A percentile compares a stretch with the other conserved stretches of the same genome.
Conservation (phyloP, 768 basidiomycete species). For the Coprinellus aureogranulatus region DNA sequence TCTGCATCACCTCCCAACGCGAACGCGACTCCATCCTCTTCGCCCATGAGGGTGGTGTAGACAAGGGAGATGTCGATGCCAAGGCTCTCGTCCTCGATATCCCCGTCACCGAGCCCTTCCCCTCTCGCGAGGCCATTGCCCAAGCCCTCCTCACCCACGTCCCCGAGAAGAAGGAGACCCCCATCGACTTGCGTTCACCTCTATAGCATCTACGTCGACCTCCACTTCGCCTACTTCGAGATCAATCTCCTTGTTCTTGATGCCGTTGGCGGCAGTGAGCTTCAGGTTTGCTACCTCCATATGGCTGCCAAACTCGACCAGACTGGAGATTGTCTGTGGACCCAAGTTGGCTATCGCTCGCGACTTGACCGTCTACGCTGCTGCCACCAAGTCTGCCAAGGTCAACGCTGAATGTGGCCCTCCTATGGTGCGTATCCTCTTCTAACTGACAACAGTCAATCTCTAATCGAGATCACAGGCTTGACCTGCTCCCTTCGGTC, state of each 20-base stretch:
- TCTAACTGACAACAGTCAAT: background rate
- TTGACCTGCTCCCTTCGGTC: constrained; percentile 94
- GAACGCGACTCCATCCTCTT: constrained; percentile 97
- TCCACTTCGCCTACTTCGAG: constrained; percentile 99
- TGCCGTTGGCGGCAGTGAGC: constrained; percentile 60
- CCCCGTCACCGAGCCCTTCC: constrained; percentile 75
- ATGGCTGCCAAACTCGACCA: constrained; percentile 99
- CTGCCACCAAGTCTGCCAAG: constrained; percentile 44
- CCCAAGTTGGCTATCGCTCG: constrained; percentile 99
- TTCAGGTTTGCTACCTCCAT: constrained; percentile 91
- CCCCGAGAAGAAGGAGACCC: constrained; percentile 82
- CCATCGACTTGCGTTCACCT: constrained; percentile 92
- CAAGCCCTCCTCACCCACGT: constrained; percentile 79
- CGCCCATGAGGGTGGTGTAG: constrained; percentile 98
- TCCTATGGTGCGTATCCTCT: constrained; percentile 69
- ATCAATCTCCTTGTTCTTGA: constrained; percentile 98
- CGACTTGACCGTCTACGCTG: constrained; percentile 73
- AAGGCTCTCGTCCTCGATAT: constrained; percentile 90
- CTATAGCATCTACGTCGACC: constrained; percentile 96
- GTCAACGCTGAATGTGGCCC: constrained; percentile 91
- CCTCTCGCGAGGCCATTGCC: constrained; percentile 74
- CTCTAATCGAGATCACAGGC: constrained; percentile 36
- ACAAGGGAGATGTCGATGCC: constrained; percentile 96
- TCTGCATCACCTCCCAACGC: constrained; percentile 94
- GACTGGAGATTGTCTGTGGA: constrained; percentile 96